Evolutionary conservation across 331 rosid genomes (phyloP).

Genomic region (Arachis monticola): DNA sequence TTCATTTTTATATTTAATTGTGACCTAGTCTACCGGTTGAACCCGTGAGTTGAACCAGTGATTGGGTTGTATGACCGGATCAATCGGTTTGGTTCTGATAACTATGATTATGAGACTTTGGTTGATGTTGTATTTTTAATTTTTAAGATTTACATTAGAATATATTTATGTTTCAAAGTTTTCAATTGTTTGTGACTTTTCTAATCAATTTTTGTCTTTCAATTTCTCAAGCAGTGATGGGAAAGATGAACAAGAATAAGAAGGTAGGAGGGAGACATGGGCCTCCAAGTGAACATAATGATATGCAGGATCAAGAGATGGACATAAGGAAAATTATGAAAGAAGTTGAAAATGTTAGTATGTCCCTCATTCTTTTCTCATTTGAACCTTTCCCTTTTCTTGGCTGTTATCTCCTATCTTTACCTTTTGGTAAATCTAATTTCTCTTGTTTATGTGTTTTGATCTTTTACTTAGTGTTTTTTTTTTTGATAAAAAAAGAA

Average conservation of each 20-base stretch:
- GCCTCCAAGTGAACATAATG: background rate
- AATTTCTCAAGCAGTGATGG: background rate
- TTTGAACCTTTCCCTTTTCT: slow-evolving; percentile 5
- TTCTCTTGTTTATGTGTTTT: slow-evolving; percentile 3
- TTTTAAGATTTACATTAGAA: too few species aligned
- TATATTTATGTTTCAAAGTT: too few species aligned
- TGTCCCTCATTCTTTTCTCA: slow-evolving; percentile 18
- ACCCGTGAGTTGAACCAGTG: too few species aligned
- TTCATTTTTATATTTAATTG: too few species aligned
- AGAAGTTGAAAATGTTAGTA: slow-evolving; percentile 65
- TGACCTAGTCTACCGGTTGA: too few species aligned
- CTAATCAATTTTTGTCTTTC: background rate
- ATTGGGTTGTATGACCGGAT: too few species aligned
- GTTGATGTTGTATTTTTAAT: too few species aligned
- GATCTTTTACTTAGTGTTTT: too few species aligned
- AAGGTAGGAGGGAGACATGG: slow-evolving; percentile 37
- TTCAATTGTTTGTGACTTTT: background rate
- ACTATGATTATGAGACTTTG: too few species aligned
- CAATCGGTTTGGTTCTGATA: too few species aligned
- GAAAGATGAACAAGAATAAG: slow-evolving; percentile 34
- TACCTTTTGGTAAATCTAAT: background rate
- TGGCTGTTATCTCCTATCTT: background rate
- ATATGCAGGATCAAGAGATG: slow-evolving; percentile 41
- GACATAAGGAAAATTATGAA: slow-evolving; percentile 60
- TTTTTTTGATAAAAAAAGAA: too few species aligned